phyloP scores from a whole-genome alignment of 164 flowering plant genomes.

The Nelumbo lutea region DNA sequence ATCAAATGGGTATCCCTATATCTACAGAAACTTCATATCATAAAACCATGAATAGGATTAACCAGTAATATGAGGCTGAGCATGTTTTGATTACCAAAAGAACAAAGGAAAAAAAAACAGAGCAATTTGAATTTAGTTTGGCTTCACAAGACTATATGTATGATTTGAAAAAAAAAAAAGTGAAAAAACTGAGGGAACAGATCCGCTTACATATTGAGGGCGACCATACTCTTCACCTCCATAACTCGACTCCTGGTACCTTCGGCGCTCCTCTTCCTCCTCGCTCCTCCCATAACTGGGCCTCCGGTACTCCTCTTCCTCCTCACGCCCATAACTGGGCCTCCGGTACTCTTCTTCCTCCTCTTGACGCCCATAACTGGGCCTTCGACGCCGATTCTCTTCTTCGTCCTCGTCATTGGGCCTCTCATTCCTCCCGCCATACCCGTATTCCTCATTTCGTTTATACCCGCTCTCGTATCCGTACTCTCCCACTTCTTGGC shows the following conservation, averaged over 20 bases:
- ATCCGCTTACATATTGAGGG: constrained; percentile 29
- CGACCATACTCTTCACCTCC: constrained; percentile 25
- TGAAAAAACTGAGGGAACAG: not conserved
- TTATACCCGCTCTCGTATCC: constrained; percentile 11
- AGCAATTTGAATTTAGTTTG: too few relatives aligned
- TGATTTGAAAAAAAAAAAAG: not conserved
- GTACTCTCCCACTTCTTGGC: constrained; percentile 1
- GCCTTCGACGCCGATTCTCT: not conserved
- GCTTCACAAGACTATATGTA: too few relatives aligned
- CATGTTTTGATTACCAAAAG: too few relatives aligned
- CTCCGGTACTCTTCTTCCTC: constrained; percentile 6
- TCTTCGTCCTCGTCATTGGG: not conserved
- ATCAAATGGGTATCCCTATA: not conserved
- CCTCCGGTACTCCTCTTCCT: constrained; percentile 17
- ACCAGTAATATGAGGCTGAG: not conserved
- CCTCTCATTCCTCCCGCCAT: constrained; percentile 4
- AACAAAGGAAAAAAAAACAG: not conserved
- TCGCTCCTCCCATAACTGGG: constrained; percentile 24
- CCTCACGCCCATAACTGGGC: constrained; percentile 15
- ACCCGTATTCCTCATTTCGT: constrained; percentile 4
- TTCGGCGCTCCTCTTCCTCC: constrained; percentile 18
- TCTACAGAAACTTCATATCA: not conserved
- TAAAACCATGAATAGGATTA: too few relatives aligned
- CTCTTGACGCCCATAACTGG: not conserved
- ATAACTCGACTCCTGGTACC: constrained; percentile 10